phyloP scores from a whole-genome alignment of 768 basidiomycete species.

The Tylopilus vinaceipallidus region DNA sequence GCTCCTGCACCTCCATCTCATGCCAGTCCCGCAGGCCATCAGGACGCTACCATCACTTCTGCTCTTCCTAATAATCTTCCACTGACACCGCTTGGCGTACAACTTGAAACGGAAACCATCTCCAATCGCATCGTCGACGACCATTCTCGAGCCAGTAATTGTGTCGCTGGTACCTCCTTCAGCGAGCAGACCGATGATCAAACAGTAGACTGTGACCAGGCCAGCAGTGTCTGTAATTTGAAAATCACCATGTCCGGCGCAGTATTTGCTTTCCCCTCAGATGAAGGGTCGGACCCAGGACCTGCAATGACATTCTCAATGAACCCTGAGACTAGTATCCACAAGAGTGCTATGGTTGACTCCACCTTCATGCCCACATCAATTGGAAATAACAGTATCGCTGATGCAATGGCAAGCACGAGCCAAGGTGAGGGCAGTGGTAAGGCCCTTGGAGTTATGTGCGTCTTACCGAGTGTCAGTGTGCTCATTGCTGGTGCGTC shows the following conservation, averaged over 20 bases:
- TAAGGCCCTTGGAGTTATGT: constrained; percentile 3
- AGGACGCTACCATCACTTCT: constrained; percentile 49
- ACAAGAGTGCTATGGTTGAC: constrained; percentile 56
- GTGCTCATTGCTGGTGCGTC: constrained; percentile 17
- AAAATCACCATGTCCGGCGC: constrained; percentile 69
- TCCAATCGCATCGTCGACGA: constrained; percentile 59
- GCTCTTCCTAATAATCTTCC: constrained; percentile 45
- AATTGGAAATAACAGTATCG: constrained; percentile 50
- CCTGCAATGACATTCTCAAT: constrained; percentile 52
- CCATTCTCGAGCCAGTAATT: constrained; percentile 49
- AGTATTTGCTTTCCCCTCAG: constrained; percentile 70
- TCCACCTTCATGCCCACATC: constrained; percentile 55
- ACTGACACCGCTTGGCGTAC: constrained; percentile 41
- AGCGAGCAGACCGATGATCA: constrained; percentile 53
- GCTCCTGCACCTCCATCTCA: constrained; percentile 41
- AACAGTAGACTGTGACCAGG: constrained; percentile 58
- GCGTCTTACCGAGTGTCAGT: constrained; percentile 11
- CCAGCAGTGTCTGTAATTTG: constrained; percentile 53
- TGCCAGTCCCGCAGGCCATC: constrained; percentile 50
- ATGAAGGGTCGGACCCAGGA: constrained; percentile 33
- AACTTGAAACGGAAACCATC: constrained; percentile 34
- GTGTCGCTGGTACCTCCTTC: constrained; percentile 49
- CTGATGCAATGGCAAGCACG: constrained; percentile 13
- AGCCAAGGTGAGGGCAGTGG: constrained; percentile 2
- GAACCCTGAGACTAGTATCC: constrained; percentile 33